Percentiles rank a stretch among this genome's conserved stretches.
phyloP scores from a whole-genome alignment of 805 yeast species.

The Cyberlindnera xylosilytica region DNA sequence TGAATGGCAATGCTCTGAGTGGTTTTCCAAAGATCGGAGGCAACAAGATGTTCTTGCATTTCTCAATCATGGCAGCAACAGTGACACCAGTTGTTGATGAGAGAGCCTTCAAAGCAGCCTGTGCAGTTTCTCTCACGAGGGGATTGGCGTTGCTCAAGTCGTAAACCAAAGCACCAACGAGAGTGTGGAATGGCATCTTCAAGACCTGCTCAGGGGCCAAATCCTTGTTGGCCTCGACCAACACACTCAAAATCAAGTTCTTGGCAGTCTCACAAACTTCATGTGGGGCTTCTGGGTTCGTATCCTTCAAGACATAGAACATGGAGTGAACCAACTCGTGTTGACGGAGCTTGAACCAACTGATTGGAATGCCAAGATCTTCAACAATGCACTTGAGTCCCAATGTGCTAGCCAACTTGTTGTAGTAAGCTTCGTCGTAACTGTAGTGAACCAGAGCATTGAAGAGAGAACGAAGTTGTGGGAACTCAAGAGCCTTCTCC shows the following conservation, averaged over 20 bases:
- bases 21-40: conserved; percentile 98
- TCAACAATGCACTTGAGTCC: conserved; percentile 75
- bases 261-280: conserved; percentile 73
- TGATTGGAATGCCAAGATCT: conserved; percentile 62
- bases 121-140: conserved; percentile 79
- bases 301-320: conserved; percentile 86
- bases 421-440: conserved; percentile 82
- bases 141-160: conserved; percentile 89
- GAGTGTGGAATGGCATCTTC: conserved; percentile 71
- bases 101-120: conserved; percentile 60
- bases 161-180: conserved; percentile 86
- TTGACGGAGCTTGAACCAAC: conserved; percentile 75
- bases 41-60: conserved; percentile 76
- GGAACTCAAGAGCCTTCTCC: conserved; percentile 65
- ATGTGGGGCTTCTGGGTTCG: conserved; percentile 83
- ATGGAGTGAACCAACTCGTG: conserved; percentile 82
- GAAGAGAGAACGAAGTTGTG: conserved; percentile 72
- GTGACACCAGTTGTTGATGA: conserved; percentile 70
- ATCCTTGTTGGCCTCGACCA: conserved; percentile 63
- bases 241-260: conserved; percentile 57
- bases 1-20: conserved; percentile 91
- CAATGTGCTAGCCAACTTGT: conserved; percentile 83
- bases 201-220: conserved; percentile 59
- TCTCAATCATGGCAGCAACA: conserved; percentile 70
- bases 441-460: conserved; percentile 87